phyloP scores from a whole-genome alignment of 2,329 filamentous ascomycete genomes.

The Dothistroma septosporum region DNA sequence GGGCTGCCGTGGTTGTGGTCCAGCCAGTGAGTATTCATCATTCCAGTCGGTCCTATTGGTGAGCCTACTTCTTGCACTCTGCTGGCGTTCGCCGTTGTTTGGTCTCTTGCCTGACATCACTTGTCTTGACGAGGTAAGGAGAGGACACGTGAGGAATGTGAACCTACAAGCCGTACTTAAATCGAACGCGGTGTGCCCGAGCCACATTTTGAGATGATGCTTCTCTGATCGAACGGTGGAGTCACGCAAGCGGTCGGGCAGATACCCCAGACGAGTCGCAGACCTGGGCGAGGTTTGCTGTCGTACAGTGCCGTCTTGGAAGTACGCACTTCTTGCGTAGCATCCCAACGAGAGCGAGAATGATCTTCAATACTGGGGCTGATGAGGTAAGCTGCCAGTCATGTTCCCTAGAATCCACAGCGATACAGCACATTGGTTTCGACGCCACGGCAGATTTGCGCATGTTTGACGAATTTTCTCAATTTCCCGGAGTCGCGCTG shows the following conservation, averaged over 20 bases:
- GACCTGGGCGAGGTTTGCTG: not conserved
- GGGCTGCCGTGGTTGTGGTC: constrained; percentile 1
- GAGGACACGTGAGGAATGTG: constrained; percentile 10
- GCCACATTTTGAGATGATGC: constrained; percentile 2
- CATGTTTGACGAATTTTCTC: not conserved
- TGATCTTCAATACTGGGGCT: not conserved
- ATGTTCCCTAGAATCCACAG: not conserved
- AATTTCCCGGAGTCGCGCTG: not conserved
- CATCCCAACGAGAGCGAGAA: not conserved
- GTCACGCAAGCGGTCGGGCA: not conserved
- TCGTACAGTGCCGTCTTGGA: not conserved
- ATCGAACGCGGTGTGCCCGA: constrained; percentile 5
- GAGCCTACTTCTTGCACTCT: not conserved
- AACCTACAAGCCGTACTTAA: not conserved
- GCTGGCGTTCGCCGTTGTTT: constrained; percentile 2
- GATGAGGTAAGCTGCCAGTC: not conserved
- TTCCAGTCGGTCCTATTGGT: not conserved
- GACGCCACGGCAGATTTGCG: not conserved
- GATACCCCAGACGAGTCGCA: not conserved
- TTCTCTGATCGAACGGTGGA: not conserved
- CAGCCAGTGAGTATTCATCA: constrained; percentile 19
- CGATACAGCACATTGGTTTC: not conserved
- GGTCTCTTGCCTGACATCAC: constrained; percentile 7
- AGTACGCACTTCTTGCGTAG: not conserved
- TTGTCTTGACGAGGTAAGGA: constrained; percentile 5